phyloP scores from a whole-genome alignment of 1,139 yeast species.

The Yamadazyma songkhlaensis region DNA sequence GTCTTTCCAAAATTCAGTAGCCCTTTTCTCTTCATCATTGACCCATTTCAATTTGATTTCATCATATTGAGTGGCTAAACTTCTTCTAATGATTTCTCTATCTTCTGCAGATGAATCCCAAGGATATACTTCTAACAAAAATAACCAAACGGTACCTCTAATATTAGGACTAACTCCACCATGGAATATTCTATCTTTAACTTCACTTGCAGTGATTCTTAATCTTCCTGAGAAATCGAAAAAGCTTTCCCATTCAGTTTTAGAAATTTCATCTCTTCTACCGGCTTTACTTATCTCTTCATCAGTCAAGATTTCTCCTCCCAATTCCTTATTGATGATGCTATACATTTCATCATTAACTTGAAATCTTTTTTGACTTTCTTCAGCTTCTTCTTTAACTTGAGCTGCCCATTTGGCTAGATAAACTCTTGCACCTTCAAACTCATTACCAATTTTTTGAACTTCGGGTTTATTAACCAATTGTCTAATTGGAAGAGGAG shows the following conservation, averaged over 20 bases:
- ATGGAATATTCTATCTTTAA: constrained; percentile 81
- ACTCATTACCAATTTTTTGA: constrained; percentile 77
- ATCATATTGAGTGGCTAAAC: constrained; percentile 62
- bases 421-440: constrained; percentile 87
- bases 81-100: constrained; percentile 54
- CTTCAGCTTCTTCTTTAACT: constrained; percentile 89
- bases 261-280: constrained; percentile 61
- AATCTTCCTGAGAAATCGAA: constrained; percentile 80
- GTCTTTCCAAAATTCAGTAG: constrained; percentile 79
- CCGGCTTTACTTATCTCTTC: constrained; percentile 60
- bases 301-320: constrained; percentile 56
- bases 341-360: constrained; percentile 60
- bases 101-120: constrained; percentile 83
- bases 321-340: constrained; percentile 66
- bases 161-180: constrained; percentile 70
- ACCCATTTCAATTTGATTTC: constrained; percentile 69
- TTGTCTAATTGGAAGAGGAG: constrained; percentile 62
- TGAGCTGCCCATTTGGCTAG: constrained; percentile 97
- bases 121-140: constrained; percentile 76
- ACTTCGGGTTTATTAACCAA: constrained; percentile 78
- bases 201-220: constrained; percentile 68
- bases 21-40: constrained; percentile 52
- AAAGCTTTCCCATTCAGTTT: constrained; percentile 80
- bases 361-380: constrained; percentile 57
- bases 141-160: constrained; percentile 81